Evolutionary conservation across 331 rosid genomes (phyloP), one percentile per base, ranked within the genome.

Genomic region (Malus hybrid): DNA sequence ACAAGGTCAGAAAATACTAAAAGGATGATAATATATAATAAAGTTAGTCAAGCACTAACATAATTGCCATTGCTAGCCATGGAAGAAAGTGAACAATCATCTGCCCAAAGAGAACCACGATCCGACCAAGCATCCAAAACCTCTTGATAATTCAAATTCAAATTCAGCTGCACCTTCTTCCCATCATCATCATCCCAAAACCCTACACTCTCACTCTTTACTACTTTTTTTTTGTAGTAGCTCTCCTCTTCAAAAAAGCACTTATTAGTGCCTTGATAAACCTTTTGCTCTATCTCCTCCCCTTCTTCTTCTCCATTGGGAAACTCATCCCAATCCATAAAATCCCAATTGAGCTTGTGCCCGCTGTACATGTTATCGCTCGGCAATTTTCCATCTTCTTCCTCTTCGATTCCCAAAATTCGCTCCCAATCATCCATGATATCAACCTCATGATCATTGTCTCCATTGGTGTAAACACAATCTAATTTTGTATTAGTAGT

Each of bases 121-220:
- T 85, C 82, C 50, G 96, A 93, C 98, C 98, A 93, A 52, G 98
- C 96, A 60, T 93, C 92, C 90, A 90, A 72, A 63, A 93, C 98
- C 5, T 90, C 88, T 84, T 93, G 89, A 82, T 89, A 86, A 71
- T 93, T 93, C 85, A 93, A 88, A 68, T 86, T 93, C 90, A 93
- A 87, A 29, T 87, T 93, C 92, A 93, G 75, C 31, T 86, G 80
- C 71, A 67, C 69, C 72, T 52, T 82, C 29, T 75, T 83, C 60
- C 79, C 84, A 13, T 67, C 72, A 56, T 67, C 83, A 19, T 81
- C 82, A 31, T 85, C 87, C 84, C 86, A 81, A 73, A 90, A 84
- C 73, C 84, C 89, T 69, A 79, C 62, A 24, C 19, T 54, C 79
- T 90, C 91, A 74, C 70, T 84, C 86, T 89, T 86, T 24, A 81